Evolutionary conservation across 2,329 filamentous ascomycete species (phyloP), one percentile per base, ranked within the genome.

Genomic region (Botrytis pseudocinerea): DNA sequence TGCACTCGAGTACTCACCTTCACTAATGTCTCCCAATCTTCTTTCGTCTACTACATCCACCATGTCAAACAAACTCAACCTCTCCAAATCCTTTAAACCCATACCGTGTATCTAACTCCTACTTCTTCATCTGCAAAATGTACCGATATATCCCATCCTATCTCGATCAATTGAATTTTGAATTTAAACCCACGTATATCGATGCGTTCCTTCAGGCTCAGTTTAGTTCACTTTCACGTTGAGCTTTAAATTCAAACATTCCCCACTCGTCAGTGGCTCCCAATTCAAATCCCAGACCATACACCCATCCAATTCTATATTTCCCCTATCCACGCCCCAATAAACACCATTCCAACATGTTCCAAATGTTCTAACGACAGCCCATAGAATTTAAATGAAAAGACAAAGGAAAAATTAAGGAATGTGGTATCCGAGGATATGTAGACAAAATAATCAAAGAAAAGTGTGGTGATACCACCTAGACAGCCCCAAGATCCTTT

Each of bases 401-500:
- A 25, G 35, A 54, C 35, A 51, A 46, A 46, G 12, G 32, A 38
- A n/a, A 35, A 51, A 51, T 32, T 32, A 57, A 57, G 51, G 42
- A 62, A 32, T 18, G 70, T 54, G 35, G 35, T 40, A 57, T 54
- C 32, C 44, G 61, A 18, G 35, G 61, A 57, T n/a, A 54, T 46
- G 46, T 66, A 71, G 38, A 54, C 46, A 12, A 44, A 40, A 71
- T 25, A 70, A 60, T 7, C 22, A 65, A 70, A 70, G 42, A 70
- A 70, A 62, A 70, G 3, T 69, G 35, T 62, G 42, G 42, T 70
- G 28, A 38, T 46, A 61, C 54, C 68, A 59, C 59, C 77, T 73
- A 78, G 78, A 92, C 89, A 16, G 88, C 89, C 32, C 86, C 89
- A 79, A 89, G 82, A 66, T 90, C 88, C 77, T 89, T 89, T 73